Evolutionary conservation across 768 basidiomycete genomes (phyloP).

Genomic region (Tricholoma saponaceum): DNA sequence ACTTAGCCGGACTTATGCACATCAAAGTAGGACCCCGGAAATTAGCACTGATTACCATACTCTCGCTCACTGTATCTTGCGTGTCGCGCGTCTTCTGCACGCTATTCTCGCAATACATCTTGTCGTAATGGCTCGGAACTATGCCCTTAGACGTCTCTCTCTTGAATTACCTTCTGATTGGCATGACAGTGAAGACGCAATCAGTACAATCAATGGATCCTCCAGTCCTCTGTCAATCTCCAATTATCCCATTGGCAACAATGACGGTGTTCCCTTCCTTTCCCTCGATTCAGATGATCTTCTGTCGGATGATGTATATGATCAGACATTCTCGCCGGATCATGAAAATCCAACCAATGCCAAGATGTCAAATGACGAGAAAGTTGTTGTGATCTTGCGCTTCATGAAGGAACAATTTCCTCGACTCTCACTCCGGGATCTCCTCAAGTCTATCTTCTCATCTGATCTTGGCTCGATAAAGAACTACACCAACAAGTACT

Average conservation of each 20-base stretch:
- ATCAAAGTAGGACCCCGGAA: neutral
- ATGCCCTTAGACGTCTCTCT: neutral
- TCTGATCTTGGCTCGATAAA: neutral
- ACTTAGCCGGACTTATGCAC: too few species aligned
- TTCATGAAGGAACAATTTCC: neutral
- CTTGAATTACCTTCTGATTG: neutral
- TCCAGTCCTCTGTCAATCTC: neutral
- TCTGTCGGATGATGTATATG: neutral
- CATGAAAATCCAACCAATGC: neutral
- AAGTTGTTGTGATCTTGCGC: neutral
- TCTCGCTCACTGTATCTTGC: neutral
- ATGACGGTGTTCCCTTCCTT: neutral
- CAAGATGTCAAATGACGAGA: slow-evolving; percentile 11
- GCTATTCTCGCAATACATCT: neutral
- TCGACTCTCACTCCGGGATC: neutral
- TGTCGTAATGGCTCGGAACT: neutral
- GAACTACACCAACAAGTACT: neutral
- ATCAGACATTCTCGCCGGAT: neutral
- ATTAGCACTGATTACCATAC: neutral
- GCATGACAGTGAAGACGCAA: neutral
- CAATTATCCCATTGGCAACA: too few species aligned
- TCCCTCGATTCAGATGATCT: neutral
- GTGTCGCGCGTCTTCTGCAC: neutral
- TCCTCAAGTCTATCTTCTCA: neutral
- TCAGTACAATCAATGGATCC: neutral